Percentiles rank a stretch among this genome's conserved stretches.
These are phyloP conservation scores for Exophiala aquamarina DNA, from an alignment of 2,329 filamentous ascomycete genomes.

Conservation along the genomic window DNA sequence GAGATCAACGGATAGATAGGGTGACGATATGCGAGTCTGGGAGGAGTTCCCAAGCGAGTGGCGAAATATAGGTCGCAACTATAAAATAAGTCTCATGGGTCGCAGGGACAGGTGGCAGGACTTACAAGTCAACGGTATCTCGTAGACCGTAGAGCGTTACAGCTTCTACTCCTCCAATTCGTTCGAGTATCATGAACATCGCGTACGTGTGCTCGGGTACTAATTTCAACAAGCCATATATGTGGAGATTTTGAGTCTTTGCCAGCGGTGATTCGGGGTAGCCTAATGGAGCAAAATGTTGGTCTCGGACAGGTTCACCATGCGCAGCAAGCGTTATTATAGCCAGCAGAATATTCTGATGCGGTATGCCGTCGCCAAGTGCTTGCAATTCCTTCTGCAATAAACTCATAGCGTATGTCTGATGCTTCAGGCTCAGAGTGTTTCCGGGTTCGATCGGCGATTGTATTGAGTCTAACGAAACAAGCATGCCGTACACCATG, in stretches of 20 bases:
- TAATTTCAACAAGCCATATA: constrained; percentile 1
- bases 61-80: constrained; percentile 8
- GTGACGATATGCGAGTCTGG: constrained; percentile 2
- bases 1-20: background rate
- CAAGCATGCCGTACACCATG: constrained; percentile 9
- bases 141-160: constrained; percentile 2
- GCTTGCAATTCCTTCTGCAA: constrained; percentile 5
- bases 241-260: constrained; percentile 6
- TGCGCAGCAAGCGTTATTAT: constrained; percentile 6
- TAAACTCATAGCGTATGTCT: background rate
- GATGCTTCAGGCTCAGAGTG: constrained; percentile 3
- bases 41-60: background rate
- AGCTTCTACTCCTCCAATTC: constrained; percentile 1
- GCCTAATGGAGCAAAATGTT: background rate
- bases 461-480: background rate
- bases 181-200: background rate
- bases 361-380: background rate
- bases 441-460: background rate
- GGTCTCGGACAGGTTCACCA: background rate
- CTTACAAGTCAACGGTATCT: constrained; percentile 8
- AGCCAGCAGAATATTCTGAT: constrained; percentile 5
- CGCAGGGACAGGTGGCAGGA: background rate
- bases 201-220: constrained; percentile 1
- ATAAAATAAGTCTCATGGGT: background rate
- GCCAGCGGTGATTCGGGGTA: constrained; percentile 2